Percentiles rank a stretch among this genome's conserved stretches.
phyloP scores from a whole-genome alignment of 1,139 yeast genomes.

The Geotrichum fermentans region DNA sequence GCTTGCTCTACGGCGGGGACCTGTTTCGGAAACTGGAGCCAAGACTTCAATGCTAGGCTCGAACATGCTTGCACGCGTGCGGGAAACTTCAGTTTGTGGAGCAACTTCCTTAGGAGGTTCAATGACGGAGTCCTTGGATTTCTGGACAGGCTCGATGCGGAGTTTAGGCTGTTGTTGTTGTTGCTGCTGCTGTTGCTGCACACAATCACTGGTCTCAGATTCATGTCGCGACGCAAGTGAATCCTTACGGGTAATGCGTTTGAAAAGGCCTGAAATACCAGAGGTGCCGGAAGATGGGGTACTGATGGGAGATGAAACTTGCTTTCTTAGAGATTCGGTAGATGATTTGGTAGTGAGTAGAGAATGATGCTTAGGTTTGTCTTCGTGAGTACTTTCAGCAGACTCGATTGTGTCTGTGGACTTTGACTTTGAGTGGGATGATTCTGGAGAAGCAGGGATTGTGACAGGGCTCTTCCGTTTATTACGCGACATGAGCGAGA shows the following conservation, averaged over 20 bases:
- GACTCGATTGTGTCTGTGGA: slow-evolving; percentile 9
- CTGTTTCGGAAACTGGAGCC: background rate
- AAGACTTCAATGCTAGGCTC: background rate
- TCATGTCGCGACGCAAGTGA: background rate
- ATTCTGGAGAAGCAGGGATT: slow-evolving; percentile 12
- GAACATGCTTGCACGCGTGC: background rate
- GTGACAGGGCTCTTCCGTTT: slow-evolving; percentile 8
- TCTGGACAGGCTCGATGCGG: background rate
- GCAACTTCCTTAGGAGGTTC: background rate
- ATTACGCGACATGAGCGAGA: slow-evolving; percentile 9
- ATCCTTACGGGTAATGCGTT: slow-evolving; percentile 17
- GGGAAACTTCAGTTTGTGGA: background rate
- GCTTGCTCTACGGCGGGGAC: background rate
- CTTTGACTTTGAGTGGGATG: slow-evolving; percentile 9
- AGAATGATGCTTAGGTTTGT: slow-evolving; percentile 28
- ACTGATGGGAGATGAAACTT: background rate
- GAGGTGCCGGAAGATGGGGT: slow-evolving; percentile 14
- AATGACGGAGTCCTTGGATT: background rate
- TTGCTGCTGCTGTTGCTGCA: too few species aligned
- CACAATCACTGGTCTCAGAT: background rate
- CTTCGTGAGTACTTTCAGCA: slow-evolving; percentile 11
- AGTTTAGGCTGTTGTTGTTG: background rate
- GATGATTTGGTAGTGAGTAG: slow-evolving; percentile 32
- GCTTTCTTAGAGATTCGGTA: slow-evolving; percentile 26
- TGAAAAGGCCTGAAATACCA: slow-evolving; percentile 26